phyloP scores from a whole-genome alignment of 306 rosid genomes.

The Ceratonia siliqua region DNA sequence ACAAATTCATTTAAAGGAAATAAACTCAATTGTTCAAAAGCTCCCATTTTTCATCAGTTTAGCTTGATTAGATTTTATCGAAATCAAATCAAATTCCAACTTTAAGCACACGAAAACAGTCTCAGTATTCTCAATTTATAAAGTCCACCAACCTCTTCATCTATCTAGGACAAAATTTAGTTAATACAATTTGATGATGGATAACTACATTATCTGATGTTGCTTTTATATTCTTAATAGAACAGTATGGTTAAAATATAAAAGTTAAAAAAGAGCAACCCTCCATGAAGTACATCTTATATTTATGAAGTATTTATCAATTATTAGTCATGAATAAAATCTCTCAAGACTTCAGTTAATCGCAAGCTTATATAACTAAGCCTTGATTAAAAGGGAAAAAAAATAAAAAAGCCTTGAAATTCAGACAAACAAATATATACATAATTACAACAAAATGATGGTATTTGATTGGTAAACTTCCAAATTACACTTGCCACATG shows the following conservation, averaged over 20 bases:
- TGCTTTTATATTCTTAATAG: not conserved
- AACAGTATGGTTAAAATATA: slow-evolving; percentile 19
- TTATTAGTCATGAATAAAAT: not conserved
- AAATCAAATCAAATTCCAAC: not conserved
- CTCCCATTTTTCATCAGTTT: not conserved
- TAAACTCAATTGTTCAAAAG: not conserved
- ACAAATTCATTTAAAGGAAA: not conserved
- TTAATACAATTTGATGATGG: not conserved
- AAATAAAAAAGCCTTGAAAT: too few species aligned
- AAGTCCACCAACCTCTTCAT: slow-evolving; percentile 2
- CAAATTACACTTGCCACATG: not conserved
- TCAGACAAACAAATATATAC: slow-evolving; percentile 30
- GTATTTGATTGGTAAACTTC: not conserved
- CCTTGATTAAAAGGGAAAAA: too few species aligned
- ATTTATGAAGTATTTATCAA: not conserved
- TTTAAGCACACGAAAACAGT: slow-evolving; percentile 3
- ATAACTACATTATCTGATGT: not conserved
- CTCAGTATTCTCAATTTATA: slow-evolving; percentile 1
- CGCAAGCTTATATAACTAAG: slow-evolving; percentile 2
- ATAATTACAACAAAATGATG: slow-evolving; percentile 4
- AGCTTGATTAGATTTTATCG: slow-evolving; percentile 14
- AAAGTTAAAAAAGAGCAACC: slow-evolving; percentile 12
- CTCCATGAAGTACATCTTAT: not conserved
- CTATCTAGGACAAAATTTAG: not conserved
- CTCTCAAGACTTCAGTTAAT: not conserved